Base-by-base conservation (phyloP, 2,329 filamentous ascomycete species). In the Knufia fluminis region DNA sequence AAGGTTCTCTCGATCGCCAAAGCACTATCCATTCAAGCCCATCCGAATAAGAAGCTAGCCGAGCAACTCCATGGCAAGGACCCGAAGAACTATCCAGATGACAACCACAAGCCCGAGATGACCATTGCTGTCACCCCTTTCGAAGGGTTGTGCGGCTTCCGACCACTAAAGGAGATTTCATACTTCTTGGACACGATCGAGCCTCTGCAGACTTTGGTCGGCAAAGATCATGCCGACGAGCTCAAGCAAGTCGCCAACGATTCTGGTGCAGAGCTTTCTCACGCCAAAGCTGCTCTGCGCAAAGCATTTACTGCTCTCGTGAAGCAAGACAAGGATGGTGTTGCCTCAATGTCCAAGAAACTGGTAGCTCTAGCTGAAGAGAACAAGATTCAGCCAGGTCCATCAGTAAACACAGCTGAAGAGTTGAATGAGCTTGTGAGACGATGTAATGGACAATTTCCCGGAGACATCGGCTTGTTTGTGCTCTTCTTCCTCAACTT, bases 81-180 rank as follows among this genome's bases (percentile, higher is more conserved):
- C 64, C 78, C 89, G 43, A 87, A 87, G 70, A 94, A 98, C 73
- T 98, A 98, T 65, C 92, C 91, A 51, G 89, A 98, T 74, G 91
- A 97, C 73, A 98, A 98, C 72, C 92, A 98, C 76, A 98, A 98
- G 72, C 92, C 92, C 28, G 92, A 98, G 71, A 98, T 98, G 92
- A 90, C 92, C 54, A 95, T 98, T 66, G 92, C 92, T 54, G 84
- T 98, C 61, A 97, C 92, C 1, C 84, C 88, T 0, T 98, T 98
- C 58, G 91, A 97, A 65, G 92, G 92, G 0, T 78, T 98, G 28
- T 98, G 92, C 62, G 92, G 92, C 28, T 98, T 98, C 74, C 80
- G 92, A 8, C 92, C 92, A 0, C 73, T 96, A 19, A 74, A 71
- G 3, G 90, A 98, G 69, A 92, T 97, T 54, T 75, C 81, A 0